These are phyloP conservation scores for Vicia villosa DNA, from an alignment of 306 rosid species.

Conservation along the genomic window DNA sequence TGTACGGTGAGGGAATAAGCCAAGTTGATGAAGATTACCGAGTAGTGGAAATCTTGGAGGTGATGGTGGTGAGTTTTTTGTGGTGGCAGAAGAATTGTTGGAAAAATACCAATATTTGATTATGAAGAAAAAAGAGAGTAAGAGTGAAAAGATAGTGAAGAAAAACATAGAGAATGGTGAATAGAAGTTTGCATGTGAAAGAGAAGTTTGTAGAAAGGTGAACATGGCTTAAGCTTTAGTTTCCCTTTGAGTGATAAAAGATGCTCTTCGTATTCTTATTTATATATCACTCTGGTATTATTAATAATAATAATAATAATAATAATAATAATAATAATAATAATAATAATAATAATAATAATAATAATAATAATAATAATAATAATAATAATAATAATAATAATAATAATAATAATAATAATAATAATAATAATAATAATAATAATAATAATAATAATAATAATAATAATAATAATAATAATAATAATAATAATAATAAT, in stretches of 20 bases:
- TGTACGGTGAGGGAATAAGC: not conserved
- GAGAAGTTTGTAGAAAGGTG: not conserved
- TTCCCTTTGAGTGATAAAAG: not conserved
- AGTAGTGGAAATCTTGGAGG: slow-evolving; percentile 1
- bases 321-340: no score
- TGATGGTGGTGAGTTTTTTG: not conserved
- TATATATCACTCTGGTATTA: not conserved
- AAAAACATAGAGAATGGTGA: not conserved
- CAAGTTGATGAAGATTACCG: not conserved
- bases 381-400: no score
- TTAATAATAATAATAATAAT: no score
- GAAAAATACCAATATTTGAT: not conserved
- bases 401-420: no score
- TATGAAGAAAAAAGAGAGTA: not conserved
- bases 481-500: no score
- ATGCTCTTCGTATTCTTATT: not conserved
- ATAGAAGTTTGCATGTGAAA: not conserved
- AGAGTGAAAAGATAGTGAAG: not conserved
- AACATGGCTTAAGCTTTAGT: not conserved
- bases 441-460: no score
- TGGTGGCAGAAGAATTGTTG: not conserved
- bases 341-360: no score
- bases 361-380: no score
- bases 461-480: no score
- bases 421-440: no score